These are phyloP conservation scores for Pugionium dolabratum DNA, from an alignment of 345 rosid species.

Conservation along the genomic window DNA sequence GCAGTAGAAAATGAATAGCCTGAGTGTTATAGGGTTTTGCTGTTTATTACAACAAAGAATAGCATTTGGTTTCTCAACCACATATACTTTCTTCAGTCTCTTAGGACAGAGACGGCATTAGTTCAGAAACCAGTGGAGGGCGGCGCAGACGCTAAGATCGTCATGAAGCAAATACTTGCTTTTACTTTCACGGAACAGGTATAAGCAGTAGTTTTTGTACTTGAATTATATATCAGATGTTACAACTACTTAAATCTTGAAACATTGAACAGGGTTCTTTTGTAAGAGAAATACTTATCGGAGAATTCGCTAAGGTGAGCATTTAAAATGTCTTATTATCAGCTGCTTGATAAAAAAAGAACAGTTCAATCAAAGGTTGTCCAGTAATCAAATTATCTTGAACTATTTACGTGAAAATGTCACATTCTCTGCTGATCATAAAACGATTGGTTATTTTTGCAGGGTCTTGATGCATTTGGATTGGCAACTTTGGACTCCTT, in stretches of 20 bases:
- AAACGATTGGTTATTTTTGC: constrained; percentile 7
- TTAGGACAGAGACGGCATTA: constrained; percentile 70
- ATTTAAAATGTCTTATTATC: constrained; percentile 6
- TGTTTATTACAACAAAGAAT: constrained; percentile 7
- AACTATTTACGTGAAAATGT: neutral
- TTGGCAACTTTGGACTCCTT: constrained; percentile 71
- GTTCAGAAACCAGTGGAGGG: constrained; percentile 50
- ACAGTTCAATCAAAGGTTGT: too few relatives aligned
- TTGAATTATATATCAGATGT: neutral
- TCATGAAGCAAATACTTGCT: constrained; percentile 67
- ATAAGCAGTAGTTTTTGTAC: constrained; percentile 11
- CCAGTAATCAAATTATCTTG: too few relatives aligned
- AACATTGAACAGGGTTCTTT: constrained; percentile 66
- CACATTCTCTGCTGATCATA: neutral
- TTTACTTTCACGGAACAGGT: constrained; percentile 83
- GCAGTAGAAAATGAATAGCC: constrained; percentile 8
- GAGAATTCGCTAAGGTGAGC: constrained; percentile 81
- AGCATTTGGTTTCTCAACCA: constrained; percentile 2
- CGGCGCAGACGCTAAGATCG: constrained; percentile 49
- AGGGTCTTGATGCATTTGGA: constrained; percentile 96
- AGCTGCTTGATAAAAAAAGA: too few relatives aligned
- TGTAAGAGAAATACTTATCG: constrained; percentile 81
- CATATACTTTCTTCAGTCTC: constrained; percentile 54
- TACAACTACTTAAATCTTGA: constrained; percentile 5
- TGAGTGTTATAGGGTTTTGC: constrained; percentile 6